phyloP scores from a whole-genome alignment of 1,139 yeast species.

The Blastobotrys illinoisensis region DNA sequence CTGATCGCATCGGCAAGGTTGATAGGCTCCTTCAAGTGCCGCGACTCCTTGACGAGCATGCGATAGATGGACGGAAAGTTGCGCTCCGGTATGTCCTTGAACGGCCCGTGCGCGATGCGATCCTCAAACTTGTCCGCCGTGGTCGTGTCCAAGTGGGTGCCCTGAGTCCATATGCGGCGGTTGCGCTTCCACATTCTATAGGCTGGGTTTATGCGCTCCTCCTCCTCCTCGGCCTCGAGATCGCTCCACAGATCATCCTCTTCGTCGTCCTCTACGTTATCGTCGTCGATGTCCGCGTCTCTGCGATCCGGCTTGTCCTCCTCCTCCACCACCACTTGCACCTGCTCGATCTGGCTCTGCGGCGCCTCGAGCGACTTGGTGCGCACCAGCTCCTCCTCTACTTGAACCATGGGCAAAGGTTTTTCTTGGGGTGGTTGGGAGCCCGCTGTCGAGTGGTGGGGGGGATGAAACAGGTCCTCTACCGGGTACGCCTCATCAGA shows the following conservation, averaged over 20 bases:
- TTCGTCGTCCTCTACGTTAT: not conserved
- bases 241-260: conserved; percentile 2
- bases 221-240: conserved; percentile 21
- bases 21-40: conserved; percentile 45
- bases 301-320: too few relatives aligned
- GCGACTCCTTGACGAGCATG: conserved; percentile 46
- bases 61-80: conserved; percentile 40
- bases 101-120: conserved; percentile 7
- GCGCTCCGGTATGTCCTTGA: conserved; percentile 27
- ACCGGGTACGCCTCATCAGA: not conserved
- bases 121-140: conserved; percentile 11
- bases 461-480: not conserved
- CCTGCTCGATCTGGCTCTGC: not conserved
- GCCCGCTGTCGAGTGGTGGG: not conserved
- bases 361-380: not conserved
- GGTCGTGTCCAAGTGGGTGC: conserved; percentile 14
- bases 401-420: not conserved
- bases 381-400: not conserved
- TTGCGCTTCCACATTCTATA: conserved; percentile 28
- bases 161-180: conserved; percentile 27
- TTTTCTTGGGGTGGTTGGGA: not conserved
- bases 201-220: conserved; percentile 28
- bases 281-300: not conserved
- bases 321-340: not conserved
- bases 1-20: conserved; percentile 49